Evolutionary conservation across 2,329 filamentous ascomycete genomes (phyloP).

Genomic region (Monilinia aucupariae): DNA sequence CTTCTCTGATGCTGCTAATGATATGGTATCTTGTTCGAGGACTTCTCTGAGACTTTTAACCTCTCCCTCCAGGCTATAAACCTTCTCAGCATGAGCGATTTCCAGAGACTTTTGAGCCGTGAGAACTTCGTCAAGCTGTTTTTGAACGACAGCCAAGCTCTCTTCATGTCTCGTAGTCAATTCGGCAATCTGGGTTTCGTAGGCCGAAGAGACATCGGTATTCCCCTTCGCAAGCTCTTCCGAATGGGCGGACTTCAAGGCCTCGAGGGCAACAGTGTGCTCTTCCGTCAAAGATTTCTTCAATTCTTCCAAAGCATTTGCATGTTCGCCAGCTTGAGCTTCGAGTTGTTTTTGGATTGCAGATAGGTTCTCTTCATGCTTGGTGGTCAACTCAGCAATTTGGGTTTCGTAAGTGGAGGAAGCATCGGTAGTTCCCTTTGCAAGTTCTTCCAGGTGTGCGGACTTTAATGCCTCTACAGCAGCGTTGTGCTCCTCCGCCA

Average conservation of each 20-base stretch:
- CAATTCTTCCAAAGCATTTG: constrained; percentile 42
- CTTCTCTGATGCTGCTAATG: constrained; percentile 23
- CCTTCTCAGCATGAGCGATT: constrained; percentile 42
- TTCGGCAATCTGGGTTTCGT: constrained; percentile 46
- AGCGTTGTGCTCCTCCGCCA: constrained; percentile 47
- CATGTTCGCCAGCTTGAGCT: constrained; percentile 18
- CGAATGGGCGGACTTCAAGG: constrained; percentile 49
- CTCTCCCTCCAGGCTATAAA: constrained; percentile 43
- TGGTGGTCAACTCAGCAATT: constrained; percentile 46
- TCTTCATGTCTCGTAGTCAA: constrained; percentile 48
- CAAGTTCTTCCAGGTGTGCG: constrained; percentile 46
- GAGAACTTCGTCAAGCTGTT: constrained; percentile 49
- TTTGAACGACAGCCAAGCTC: constrained; percentile 46
- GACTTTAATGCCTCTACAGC: constrained; percentile 47
- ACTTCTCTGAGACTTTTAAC: constrained; percentile 44
- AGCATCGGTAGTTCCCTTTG: constrained; percentile 42
- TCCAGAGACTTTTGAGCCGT: constrained; percentile 44
- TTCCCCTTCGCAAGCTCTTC: constrained; percentile 45
- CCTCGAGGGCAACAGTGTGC: constrained; percentile 45
- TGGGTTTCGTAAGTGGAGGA: constrained; percentile 44
- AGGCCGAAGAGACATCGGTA: constrained; percentile 40
- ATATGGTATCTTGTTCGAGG: constrained; percentile 35
- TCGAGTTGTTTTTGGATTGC: constrained; percentile 53
- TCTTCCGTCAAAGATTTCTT: constrained; percentile 46
- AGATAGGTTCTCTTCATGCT: constrained; percentile 45